phyloP scores from a whole-genome alignment of 257 asterid species.

The Ophiorrhiza pumila region DNA sequence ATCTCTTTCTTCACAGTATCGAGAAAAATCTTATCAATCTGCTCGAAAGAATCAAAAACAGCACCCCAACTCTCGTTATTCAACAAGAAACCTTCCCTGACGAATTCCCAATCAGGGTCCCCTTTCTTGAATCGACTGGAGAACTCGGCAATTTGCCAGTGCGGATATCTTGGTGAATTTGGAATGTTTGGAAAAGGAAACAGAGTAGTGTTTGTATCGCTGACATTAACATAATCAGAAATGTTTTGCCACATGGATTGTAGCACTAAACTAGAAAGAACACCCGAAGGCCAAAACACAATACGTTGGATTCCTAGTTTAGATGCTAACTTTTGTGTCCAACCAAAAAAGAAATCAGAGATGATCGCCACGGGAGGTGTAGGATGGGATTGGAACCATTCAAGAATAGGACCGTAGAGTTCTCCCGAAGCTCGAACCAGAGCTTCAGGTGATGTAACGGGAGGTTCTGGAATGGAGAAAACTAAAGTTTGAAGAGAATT shows the following conservation, averaged over 20 bases:
- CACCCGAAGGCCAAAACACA: constrained; percentile 27
- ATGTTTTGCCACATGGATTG: constrained; percentile 12
- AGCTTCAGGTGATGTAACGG: background rate
- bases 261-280: background rate
- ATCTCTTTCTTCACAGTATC: constrained; percentile 17
- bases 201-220: background rate
- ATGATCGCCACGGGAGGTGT: constrained; percentile 25
- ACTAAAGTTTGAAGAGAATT: background rate
- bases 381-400: constrained; percentile 30
- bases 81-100: background rate
- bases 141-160: constrained; percentile 14
- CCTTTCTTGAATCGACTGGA: constrained; percentile 12
- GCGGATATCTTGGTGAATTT: constrained; percentile 13
- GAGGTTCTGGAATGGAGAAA: background rate
- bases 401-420: constrained; percentile 17
- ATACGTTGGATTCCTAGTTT: constrained; percentile 24
- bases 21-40: constrained; percentile 11
- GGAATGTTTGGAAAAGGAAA: constrained; percentile 19
- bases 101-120: constrained; percentile 21
- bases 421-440: constrained; percentile 1
- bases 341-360: constrained; percentile 32
- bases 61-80: constrained; percentile 24
- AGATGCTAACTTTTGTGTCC: constrained; percentile 23
- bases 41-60: constrained; percentile 19
- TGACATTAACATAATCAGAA: background rate